Percentiles rank a stretch among this genome's conserved stretches.
Evolutionary conservation across 495 filamentous ascomycete genomes (phyloP).

Genomic region (Podospora appendiculata): DNA sequence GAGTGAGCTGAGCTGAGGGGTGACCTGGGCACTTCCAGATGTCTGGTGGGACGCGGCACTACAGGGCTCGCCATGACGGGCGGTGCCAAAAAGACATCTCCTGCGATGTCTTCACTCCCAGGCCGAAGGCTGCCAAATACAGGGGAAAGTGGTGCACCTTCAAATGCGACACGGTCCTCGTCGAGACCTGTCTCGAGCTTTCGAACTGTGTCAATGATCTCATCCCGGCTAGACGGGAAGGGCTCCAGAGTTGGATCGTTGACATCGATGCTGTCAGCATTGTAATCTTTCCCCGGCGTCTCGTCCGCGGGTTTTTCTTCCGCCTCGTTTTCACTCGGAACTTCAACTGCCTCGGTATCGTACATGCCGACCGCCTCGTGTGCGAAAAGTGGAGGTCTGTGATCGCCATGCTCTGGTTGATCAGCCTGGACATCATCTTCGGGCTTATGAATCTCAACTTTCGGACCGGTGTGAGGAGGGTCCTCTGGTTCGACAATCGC

Average conservation of each 20-base stretch:
- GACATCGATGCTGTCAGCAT: constrained; percentile 25
- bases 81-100: constrained; percentile 7
- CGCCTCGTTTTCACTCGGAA: constrained; percentile 8
- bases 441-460: background rate
- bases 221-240: constrained; percentile 41
- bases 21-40: constrained; percentile 8
- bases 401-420: constrained; percentile 8
- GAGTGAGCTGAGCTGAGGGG: constrained; percentile 15
- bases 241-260: constrained; percentile 44
- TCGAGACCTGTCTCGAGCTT: constrained; percentile 37
- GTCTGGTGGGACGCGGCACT: constrained; percentile 5
- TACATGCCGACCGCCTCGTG: constrained; percentile 34
- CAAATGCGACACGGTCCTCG: constrained; percentile 34
- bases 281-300: constrained; percentile 5
- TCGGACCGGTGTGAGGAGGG: constrained; percentile 3
- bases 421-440: constrained; percentile 10
- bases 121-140: constrained; percentile 17
- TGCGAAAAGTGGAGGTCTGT: constrained; percentile 34
- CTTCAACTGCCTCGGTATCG: constrained; percentile 7
- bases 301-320: constrained; percentile 1
- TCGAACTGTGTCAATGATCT: constrained; percentile 38
- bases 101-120: constrained; percentile 18
- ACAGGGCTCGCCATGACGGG: constrained; percentile 6
- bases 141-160: constrained; percentile 27
- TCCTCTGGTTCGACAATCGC: constrained; percentile 9